A percentile compares a stretch with the other conserved stretches of the same genome.
phyloP scores from a whole-genome alignment of 1,139 yeast species.

The Blastobotrys raffinosifermentans region DNA sequence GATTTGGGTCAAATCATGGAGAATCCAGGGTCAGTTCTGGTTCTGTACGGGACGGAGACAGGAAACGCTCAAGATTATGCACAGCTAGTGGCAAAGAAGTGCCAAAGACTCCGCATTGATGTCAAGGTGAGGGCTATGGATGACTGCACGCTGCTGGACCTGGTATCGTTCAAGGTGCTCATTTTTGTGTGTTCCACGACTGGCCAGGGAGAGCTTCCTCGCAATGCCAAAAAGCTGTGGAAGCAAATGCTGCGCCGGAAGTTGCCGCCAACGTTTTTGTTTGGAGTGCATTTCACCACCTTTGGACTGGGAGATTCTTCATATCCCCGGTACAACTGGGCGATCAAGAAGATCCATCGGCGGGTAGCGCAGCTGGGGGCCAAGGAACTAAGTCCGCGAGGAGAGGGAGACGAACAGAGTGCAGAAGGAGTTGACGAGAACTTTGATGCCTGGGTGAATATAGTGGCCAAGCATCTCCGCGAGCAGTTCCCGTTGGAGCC shows the following conservation, averaged over 20 bases:
- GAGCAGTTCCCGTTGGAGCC: conserved; percentile 24
- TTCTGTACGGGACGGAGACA: conserved; percentile 87
- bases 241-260: conserved; percentile 60
- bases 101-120: conserved; percentile 51
- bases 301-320: conserved; percentile 96
- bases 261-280: conserved; percentile 52
- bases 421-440: conserved; percentile 75
- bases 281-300: conserved; percentile 58
- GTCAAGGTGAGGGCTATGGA: conserved; percentile 48
- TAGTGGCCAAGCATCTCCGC: conserved; percentile 42
- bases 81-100: conserved; percentile 48
- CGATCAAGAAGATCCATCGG: conserved; percentile 72
- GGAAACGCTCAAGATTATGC: conserved; percentile 92
- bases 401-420: conserved; percentile 85
- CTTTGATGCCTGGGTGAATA: conserved; percentile 66
- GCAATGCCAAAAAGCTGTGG: conserved; percentile 71
- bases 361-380: conserved; percentile 82
- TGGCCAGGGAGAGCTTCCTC: conserved; percentile 93
- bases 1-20: no score
- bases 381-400: conserved; percentile 57
- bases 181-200: conserved; percentile 81
- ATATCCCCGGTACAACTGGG: conserved; percentile 79
- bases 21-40: conserved; percentile 40
- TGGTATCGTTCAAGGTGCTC: conserved; percentile 37
- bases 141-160: conserved; percentile 44